Evolutionary conservation across 2,329 filamentous ascomycete genomes (phyloP).

Genomic region (Epichloe coenophiala): DNA sequence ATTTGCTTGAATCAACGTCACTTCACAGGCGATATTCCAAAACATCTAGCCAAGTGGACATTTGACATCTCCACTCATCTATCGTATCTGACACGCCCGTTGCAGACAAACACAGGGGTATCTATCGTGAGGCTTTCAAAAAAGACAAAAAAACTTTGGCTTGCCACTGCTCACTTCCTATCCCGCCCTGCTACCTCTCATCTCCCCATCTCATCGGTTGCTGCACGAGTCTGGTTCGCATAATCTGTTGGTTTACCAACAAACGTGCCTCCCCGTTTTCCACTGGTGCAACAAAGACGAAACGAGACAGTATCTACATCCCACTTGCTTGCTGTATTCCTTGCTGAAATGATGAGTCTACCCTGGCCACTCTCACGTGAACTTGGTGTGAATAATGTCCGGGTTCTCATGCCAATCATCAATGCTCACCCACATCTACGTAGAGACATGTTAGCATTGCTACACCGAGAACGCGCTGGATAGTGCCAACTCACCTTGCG

Average conservation of each 20-base stretch:
- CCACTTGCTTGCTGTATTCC: too few relatives aligned
- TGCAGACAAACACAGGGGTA: constrained; percentile 19
- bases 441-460: constrained; percentile 7
- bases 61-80: background rate
- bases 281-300: too few relatives aligned
- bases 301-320: too few relatives aligned
- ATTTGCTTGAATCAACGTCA: too few relatives aligned
- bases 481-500: constrained; percentile 60
- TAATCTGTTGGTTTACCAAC: too few relatives aligned
- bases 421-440: constrained; percentile 97
- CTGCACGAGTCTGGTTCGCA: too few relatives aligned
- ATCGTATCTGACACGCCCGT: background rate
- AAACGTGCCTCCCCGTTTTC: too few relatives aligned
- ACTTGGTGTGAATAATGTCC: constrained; percentile 96
- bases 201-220: too few relatives aligned
- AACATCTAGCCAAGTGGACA: background rate
- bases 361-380: constrained; percentile 47
- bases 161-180: background rate
- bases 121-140: constrained; percentile 25
- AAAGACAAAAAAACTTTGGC: background rate
- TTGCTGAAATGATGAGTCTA: background rate
- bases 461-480: background rate
- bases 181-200: background rate
- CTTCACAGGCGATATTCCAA: too few relatives aligned
- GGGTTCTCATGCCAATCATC: constrained; percentile 99